Conservation (phyloP, 257 asterid genomes). For the Plantago major region DNA sequence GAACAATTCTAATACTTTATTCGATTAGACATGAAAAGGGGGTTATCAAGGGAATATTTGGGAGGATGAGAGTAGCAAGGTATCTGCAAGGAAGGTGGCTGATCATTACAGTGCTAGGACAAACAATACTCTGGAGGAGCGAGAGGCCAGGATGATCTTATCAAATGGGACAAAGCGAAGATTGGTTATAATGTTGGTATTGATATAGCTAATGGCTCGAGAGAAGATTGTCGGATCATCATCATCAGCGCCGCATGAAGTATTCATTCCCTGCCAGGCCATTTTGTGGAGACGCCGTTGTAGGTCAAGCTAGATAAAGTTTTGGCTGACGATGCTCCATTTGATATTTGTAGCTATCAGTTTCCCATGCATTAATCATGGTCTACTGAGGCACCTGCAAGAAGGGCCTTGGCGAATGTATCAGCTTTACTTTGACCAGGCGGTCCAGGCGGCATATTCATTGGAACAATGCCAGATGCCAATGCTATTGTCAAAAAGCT, state of each 20-base stretch:
- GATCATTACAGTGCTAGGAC: constrained; percentile 96
- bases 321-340: constrained; percentile 90
- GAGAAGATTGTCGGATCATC: constrained; percentile 57
- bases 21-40: too few relatives aligned
- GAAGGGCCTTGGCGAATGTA: constrained; percentile 88
- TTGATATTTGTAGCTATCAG: constrained; percentile 97
- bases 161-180: constrained; percentile 99
- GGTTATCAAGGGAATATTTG: constrained; percentile 30
- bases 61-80: constrained; percentile 52
- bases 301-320: constrained; percentile 78
- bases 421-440: constrained; percentile 97
- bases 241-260: too few relatives aligned
- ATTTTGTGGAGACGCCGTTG: constrained; percentile 91
- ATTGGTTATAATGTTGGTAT: constrained; percentile 86
- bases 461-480: constrained; percentile 99
- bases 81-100: constrained; percentile 79
- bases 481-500: constrained; percentile 84
- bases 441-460: constrained; percentile 82
- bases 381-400: constrained; percentile 98
- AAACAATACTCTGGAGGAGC: constrained; percentile 89
- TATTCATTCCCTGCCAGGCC: constrained; percentile 96
- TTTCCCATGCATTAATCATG: constrained; percentile 99
- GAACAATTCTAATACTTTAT: too few relatives aligned
- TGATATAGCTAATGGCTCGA: constrained; percentile 97
- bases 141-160: constrained; percentile 99